Evolutionary conservation across 169 alveolate genomes (phyloP).

Genomic region (Blepharisma undulans): DNA sequence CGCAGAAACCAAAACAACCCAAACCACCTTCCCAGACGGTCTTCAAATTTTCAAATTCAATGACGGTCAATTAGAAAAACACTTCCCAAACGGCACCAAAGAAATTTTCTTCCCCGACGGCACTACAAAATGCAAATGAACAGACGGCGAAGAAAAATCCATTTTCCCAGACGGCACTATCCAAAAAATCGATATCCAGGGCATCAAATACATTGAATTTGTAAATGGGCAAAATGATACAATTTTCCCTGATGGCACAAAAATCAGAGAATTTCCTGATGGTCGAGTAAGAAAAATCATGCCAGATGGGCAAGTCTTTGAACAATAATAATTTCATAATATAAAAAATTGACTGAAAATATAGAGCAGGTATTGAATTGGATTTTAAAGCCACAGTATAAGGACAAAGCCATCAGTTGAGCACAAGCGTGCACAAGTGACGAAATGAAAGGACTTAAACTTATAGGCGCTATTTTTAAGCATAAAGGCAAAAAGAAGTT

Average conservation of each 20-base stretch:
- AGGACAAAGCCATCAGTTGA: not conserved
- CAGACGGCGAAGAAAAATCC: slow-evolving; percentile 78
- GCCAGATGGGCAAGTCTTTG: slow-evolving; percentile 42
- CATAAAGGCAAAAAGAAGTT: slow-evolving; percentile 30
- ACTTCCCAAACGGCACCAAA: slow-evolving; percentile 74
- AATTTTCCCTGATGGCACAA: slow-evolving; percentile 65
- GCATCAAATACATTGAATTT: slow-evolving; percentile 66
- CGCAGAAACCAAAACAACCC: slow-evolving; percentile 69
- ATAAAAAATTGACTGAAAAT: too few species aligned
- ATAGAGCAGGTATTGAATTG: too few species aligned
- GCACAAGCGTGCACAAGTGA: not conserved
- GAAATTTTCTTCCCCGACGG: slow-evolving; percentile 61
- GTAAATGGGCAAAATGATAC: slow-evolving; percentile 68
- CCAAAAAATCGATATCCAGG: slow-evolving; percentile 68
- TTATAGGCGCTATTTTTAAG: not conserved
- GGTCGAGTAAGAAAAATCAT: slow-evolving; percentile 49
- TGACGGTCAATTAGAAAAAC: slow-evolving; percentile 81
- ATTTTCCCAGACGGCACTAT: slow-evolving; percentile 80
- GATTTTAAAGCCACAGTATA: not conserved
- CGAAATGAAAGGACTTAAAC: slow-evolving; percentile 17
- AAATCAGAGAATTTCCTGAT: slow-evolving; percentile 53
- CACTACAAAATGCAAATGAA: slow-evolving; percentile 63
- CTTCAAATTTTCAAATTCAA: slow-evolving; percentile 72
- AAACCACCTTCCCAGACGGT: slow-evolving; percentile 76
- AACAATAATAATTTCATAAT: not conserved